These are phyloP conservation scores for Dictyostelium citrinum DNA, from an alignment of 78 protist genomes.

Conservation along the genomic window DNA sequence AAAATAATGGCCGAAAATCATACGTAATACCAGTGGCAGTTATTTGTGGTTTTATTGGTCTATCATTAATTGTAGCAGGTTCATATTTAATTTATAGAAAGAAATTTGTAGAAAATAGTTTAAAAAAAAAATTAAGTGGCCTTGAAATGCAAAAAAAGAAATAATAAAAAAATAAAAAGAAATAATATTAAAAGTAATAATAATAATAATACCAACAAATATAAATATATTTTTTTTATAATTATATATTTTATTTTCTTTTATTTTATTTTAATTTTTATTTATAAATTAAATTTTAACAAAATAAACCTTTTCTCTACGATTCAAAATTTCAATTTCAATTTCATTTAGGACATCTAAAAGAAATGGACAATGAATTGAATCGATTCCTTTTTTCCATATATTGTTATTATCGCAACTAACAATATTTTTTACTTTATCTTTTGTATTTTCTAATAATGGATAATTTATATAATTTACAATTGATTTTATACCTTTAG, in stretches of 20 bases:
- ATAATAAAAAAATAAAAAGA: no score
- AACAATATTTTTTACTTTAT: constrained; percentile 19
- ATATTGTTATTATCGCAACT: constrained; percentile 5
- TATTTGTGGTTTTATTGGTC: not conserved
- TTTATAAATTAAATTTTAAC: not conserved
- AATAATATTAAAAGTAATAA: no score
- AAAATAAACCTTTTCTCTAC: not conserved
- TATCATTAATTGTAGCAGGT: not conserved
- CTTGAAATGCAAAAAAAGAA: not conserved
- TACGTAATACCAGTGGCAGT: not conserved
- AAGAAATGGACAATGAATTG: constrained; percentile 53
- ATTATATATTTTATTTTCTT: not conserved
- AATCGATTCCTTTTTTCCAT: constrained; percentile 52
- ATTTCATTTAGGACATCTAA: constrained; percentile 1
- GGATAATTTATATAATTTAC: not conserved
- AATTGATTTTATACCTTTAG: constrained; percentile 29
- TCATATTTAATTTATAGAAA: not conserved
- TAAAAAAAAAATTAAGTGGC: not conserved
- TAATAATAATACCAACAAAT: no score
- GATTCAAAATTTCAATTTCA: constrained; percentile 8
- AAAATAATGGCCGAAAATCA: not conserved
- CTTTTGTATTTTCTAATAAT: constrained; percentile 42
- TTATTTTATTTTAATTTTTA: not conserved
- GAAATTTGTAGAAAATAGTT: not conserved
- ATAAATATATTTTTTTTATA: no score